Evolutionary conservation across 83 land plant species (phyloP).

Genomic region (Diphasiastrum complanatum): DNA sequence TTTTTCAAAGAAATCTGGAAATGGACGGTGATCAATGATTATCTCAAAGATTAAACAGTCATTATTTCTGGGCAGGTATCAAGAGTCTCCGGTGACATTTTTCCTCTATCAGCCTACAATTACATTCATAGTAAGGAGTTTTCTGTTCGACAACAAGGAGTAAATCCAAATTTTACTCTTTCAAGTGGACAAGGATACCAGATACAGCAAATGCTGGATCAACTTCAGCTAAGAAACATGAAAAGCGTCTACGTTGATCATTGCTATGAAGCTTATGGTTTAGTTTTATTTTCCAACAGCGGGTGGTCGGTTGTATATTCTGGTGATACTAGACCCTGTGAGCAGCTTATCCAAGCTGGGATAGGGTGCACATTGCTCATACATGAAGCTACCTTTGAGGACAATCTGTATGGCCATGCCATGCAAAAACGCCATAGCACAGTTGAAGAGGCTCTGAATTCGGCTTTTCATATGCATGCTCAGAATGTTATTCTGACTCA

Average conservation of each 20-base stretch:
- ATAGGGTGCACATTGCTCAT: constrained; percentile 34
- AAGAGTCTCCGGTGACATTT: too few species aligned
- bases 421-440: constrained; percentile 30
- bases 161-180: neutral
- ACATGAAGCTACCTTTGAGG: constrained; percentile 40
- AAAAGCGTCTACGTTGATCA: constrained; percentile 25
- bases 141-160: constrained; percentile 9
- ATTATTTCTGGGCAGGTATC: too few species aligned
- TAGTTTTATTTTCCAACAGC: constrained; percentile 15
- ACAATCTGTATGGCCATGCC: constrained; percentile 21
- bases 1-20: too few species aligned
- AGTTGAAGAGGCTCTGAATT: constrained; percentile 24
- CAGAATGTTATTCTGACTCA: constrained; percentile 31
- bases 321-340: constrained; percentile 35
- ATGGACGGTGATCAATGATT: too few species aligned
- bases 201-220: constrained; percentile 14
- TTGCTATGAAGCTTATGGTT: constrained; percentile 31
- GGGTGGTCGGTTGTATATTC: constrained; percentile 35
- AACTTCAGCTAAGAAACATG: constrained; percentile 17
- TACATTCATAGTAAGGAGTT: constrained; percentile 10
- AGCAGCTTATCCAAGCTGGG: constrained; percentile 27
- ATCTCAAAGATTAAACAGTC: too few species aligned
- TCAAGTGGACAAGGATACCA: neutral
- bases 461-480: constrained; percentile 23
- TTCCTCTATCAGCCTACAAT: neutral